phyloP scores from a whole-genome alignment of 495 filamentous ascomycete genomes.

The Aspergillus taichungensis region DNA sequence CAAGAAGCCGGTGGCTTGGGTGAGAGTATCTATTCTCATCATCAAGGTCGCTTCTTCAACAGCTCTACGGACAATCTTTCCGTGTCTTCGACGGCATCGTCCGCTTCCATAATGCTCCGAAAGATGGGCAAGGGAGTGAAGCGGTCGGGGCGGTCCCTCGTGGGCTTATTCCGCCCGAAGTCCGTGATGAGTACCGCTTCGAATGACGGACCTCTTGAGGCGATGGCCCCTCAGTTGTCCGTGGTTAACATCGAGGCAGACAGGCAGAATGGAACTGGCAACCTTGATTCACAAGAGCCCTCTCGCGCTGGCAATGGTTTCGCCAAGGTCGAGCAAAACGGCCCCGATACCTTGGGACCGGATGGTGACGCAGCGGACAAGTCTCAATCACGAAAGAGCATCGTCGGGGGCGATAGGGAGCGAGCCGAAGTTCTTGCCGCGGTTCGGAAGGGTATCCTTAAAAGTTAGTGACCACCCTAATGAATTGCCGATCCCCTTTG shows the following conservation, averaged over 20 bases:
- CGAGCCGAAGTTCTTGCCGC: constrained; percentile 84
- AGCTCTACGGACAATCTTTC: constrained; percentile 95
- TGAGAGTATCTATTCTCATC: constrained; percentile 78
- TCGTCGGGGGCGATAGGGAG: constrained; percentile 83
- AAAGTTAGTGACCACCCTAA: constrained; percentile 55
- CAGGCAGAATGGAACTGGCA: constrained; percentile 73
- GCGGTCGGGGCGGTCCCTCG: constrained; percentile 79
- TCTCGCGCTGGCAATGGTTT: constrained; percentile 71
- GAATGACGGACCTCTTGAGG: constrained; percentile 55
- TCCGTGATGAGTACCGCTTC: constrained; percentile 71
- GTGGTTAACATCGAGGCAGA: constrained; percentile 96
- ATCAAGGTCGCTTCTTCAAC: constrained; percentile 75
- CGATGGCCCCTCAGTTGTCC: constrained; percentile 70
- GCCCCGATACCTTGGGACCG: constrained; percentile 26
- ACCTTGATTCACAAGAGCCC: constrained; percentile 58
- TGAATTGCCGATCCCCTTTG: constrained; percentile 7
- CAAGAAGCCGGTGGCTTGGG: constrained; percentile 90
- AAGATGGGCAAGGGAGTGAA: constrained; percentile 99
- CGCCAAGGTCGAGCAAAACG: constrained; percentile 64
- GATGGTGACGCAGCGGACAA: constrained; percentile 51
- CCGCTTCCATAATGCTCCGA: constrained; percentile 96
- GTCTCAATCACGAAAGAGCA: constrained; percentile 63
- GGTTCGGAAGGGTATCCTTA: constrained; percentile 89
- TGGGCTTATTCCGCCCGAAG: constrained; percentile 91
- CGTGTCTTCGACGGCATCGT: constrained; percentile 94